These are phyloP conservation scores for Chrysoporthe puriensis DNA, from an alignment of 2,329 filamentous ascomycete species.

Conservation along the genomic window DNA sequence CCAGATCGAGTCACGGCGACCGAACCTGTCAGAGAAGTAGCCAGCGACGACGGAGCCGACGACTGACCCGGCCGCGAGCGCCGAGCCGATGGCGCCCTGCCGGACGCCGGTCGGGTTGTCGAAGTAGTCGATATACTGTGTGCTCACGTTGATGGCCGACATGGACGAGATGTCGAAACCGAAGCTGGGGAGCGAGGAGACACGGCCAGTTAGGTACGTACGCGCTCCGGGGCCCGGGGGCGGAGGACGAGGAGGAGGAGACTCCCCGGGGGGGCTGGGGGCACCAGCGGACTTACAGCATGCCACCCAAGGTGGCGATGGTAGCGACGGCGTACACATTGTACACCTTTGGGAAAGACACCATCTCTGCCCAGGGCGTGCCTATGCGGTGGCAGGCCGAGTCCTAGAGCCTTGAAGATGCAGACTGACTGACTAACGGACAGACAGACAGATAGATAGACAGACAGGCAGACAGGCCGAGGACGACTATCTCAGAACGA, in stretches of 20 bases:
- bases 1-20: conserved; percentile 50
- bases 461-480: no score
- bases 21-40: conserved; percentile 52
- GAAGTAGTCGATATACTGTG: conserved; percentile 57
- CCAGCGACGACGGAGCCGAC: conserved; percentile 53
- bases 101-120: conserved; percentile 48
- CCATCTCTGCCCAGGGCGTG: no score
- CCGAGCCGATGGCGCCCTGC: conserved; percentile 57
- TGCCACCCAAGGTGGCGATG: conserved; percentile 55
- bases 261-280: no score
- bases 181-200: conserved; percentile 37
- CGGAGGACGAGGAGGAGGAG: no score
- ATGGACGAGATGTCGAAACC: conserved; percentile 63
- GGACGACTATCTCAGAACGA: no score
- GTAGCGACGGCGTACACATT: conserved; percentile 57
- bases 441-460: no score
- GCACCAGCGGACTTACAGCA: conserved; percentile 40
- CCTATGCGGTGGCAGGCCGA: no score
- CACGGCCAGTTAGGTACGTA: neutral
- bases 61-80: conserved; percentile 56
- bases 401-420: no score
- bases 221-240: no score
- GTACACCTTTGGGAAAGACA: conserved; percentile 51
- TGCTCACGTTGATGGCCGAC: conserved; percentile 58
- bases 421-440: no score